A percentile compares a stretch with the other conserved stretches of the same genome.
phyloP scores from a whole-genome alignment of 2,329 filamentous ascomycete species.

The Metarhizium robertsii region DNA sequence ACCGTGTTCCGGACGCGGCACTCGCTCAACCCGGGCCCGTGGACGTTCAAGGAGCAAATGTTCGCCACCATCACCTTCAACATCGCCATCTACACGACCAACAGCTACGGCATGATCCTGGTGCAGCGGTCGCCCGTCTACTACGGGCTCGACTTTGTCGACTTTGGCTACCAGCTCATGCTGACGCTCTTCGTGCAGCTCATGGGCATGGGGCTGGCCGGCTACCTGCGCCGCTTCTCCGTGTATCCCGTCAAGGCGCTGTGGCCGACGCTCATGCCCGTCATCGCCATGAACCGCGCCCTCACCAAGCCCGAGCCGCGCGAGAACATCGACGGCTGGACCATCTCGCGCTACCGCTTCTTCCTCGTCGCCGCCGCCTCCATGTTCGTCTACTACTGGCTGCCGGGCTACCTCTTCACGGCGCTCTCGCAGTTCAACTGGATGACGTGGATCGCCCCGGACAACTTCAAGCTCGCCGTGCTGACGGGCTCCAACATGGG shows the following conservation, averaged over 20 bases:
- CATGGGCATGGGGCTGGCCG: constrained; percentile 46
- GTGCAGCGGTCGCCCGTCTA: constrained; percentile 35
- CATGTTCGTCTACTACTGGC: constrained; percentile 45
- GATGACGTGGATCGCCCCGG: constrained; percentile 45
- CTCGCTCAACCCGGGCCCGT: constrained; percentile 42
- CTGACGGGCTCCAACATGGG: constrained; percentile 34
- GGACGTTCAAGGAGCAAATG: constrained; percentile 51
- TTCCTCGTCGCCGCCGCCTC: constrained; percentile 31
- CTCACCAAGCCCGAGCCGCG: constrained; percentile 23
- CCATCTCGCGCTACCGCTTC: constrained; percentile 34
- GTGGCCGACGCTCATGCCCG: constrained; percentile 41
- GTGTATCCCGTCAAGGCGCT: constrained; percentile 42
- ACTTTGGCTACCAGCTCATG: constrained; percentile 36
- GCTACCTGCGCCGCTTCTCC: constrained; percentile 37
- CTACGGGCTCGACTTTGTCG: constrained; percentile 29
- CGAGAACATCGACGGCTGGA: constrained; percentile 22
- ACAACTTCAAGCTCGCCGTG: constrained; percentile 28
- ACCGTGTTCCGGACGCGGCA: constrained; percentile 30
- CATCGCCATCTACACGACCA: constrained; percentile 34
- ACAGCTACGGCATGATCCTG: constrained; percentile 38
- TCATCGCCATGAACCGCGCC: constrained; percentile 36
- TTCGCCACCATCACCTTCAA: constrained; percentile 51
- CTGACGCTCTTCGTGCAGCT: constrained; percentile 38
- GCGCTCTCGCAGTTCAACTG: constrained; percentile 41
- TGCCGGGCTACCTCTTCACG: constrained; percentile 39